A percentile compares a stretch with the other conserved stretches of the same genome.
phyloP scores from a whole-genome alignment of 176 grass and related monocot species.

The bread wheat (Triticum aestivum) region IWGSC_CS_RefSeq_v2.1 NC_057808.1:289762433-289762932 shows the following conservation, averaged over 20 bases:
- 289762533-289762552: conserved; percentile 82
- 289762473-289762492: not conserved
- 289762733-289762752: conserved; percentile 67
- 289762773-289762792: conserved; percentile 76
- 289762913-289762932: not conserved
- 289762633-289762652: not conserved
- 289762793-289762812: conserved; percentile 70
- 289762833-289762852: conserved; percentile 89
- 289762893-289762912: not conserved
- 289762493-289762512: conserved; percentile 52
- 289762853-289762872: conserved; percentile 48
- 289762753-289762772: conserved; percentile 63
- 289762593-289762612: not conserved
- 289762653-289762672: conserved; percentile 49
- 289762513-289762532: conserved; percentile 83
- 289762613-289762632: not conserved
- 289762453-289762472: not conserved
- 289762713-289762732: conserved; percentile 85
- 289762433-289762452: not conserved
- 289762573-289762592: not conserved
- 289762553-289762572: conserved; percentile 57
- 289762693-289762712: conserved; percentile 96
- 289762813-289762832: conserved; percentile 80
- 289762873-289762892: not conserved
- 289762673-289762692: conserved; percentile 66